Base-by-base conservation (phyloP, 257 asterid species). In the Linderniella brevidens region DNA sequence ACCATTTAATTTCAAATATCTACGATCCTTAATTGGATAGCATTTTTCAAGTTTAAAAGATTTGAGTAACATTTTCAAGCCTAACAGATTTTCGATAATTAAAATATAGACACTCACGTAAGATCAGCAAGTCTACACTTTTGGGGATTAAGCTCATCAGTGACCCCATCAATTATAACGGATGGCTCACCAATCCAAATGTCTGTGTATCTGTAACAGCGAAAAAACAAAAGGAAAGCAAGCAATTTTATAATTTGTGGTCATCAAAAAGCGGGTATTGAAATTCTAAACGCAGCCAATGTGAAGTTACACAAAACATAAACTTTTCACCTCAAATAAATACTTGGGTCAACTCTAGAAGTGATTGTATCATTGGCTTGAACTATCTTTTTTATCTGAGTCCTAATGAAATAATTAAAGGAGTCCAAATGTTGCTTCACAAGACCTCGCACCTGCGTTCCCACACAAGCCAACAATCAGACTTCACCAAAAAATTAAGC, bases 391-490 rank as follows among this genome's bases (percentile, higher is more conserved):
- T 69, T 81, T 18, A 85, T 79, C 37, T 69, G 92, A 0, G 76
- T 73, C 64, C 54, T 59, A 19, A 75, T 68, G 62, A 84, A 78
- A 66, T 70, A 90, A 59, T 90, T 90, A 52, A 76, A 90, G 52
- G 98, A 90, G 58, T 85, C 96, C 68, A 90, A 57, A 68, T 90
- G 94, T 41, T 76, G 93, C 64, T 81, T 88, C 80, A 81, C 96
- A 58, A 90, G 77, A 17, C 94, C 94, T 58, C 94, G 72, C 60
- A 81, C 92, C 96, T 78, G 40, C 68, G 67, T 58, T 61, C 59
- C 62, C 65, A 59, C 32, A 50, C 35, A 11, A 42, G 52, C 52
- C n/a, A 54, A 49, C 19, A 20, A 35, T 43, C 45, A 25, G 6
- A 25, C 6, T 25, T 25, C 32, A 25, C n/a, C n/a, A n/a, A n/a